phyloP scores from a whole-genome alignment of 495 filamentous ascomycete species.

The Tuber umbilicatum region DNA sequence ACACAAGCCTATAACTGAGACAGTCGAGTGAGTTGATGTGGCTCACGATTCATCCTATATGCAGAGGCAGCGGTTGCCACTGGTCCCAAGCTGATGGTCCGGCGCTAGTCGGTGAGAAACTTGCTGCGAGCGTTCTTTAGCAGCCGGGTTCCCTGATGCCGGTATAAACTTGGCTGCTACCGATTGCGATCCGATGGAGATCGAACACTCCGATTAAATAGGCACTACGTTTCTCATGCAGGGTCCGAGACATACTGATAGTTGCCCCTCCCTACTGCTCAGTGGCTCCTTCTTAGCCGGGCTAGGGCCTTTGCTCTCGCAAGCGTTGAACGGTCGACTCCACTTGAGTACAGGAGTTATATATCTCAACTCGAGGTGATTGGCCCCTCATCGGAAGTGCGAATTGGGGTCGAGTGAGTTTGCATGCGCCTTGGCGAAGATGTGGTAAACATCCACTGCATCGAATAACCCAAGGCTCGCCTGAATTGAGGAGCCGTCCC shows the following conservation, averaged over 20 bases:
- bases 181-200: background rate
- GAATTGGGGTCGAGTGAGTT: background rate
- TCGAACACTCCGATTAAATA: background rate
- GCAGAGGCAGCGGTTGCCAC: background rate
- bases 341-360: background rate
- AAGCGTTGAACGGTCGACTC: background rate
- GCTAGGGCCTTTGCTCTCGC: background rate
- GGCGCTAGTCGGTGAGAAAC: background rate
- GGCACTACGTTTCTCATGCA: background rate
- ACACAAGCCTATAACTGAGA: background rate
- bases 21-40: background rate
- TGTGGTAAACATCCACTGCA: background rate
- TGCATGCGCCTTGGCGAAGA: background rate
- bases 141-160: background rate
- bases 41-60: background rate
- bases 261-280: background rate
- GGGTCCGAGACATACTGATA: background rate
- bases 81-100: background rate
- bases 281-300: background rate
- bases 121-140: background rate
- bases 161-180: background rate
- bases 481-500: background rate
- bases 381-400: background rate
- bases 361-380: background rate
- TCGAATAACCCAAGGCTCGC: background rate